Evolutionary conservation across 192 early-diverging fungal genomes (phyloP), one percentile per base, ranked within the genome.

Genomic region (Podila epigama): DNA sequence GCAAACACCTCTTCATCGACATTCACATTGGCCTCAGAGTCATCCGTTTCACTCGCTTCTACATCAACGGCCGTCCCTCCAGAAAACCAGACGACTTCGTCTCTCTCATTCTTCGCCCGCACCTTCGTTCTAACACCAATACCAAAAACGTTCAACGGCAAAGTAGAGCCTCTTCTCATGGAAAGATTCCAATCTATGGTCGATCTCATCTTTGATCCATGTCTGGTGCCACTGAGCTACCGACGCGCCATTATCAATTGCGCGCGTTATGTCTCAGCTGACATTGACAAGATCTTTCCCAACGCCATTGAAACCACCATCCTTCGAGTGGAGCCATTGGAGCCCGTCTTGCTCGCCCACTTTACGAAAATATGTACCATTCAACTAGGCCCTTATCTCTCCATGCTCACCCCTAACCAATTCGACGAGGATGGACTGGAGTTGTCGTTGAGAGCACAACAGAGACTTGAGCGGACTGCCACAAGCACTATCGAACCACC

Each of bases 201-300:
- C 2, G 72, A 68, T 32, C 35, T 75, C 22, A 50, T 75, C 31
- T 75, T 75, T 58, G 72, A 75, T 33, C 72, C 72, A 31, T 56
- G 56, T 22, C 53, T 75, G 16, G 72, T 75, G 2, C 32, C 62
- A 1, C 51, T 75, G 9, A 62, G 42, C 40, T 59, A 75, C 34
- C 64, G 72, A n/a, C 52, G 72, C 10, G 72, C 72, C n/a, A 66
- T 68, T 53, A 75, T 75, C 58, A 75, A 75, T 28, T 75, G 72
- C 33, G 72, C 72, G 3, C 72, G 72, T 3, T 75, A 75, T 42
- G 65, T 75, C 53, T 75, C 72, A 57, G 65, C 72, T 11, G 63
- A 59, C 31, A 68, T 75, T 27, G 72, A 67, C 20, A 65, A 67
- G 2, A 51, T 44, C 37, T 75, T 75, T 27, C 16, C 20, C 20